Evolutionary conservation across 2,329 filamentous ascomycete genomes (phyloP), one percentile per base, ranked within the genome.

Genomic region (Paraphaeosphaeria minitans): DNA sequence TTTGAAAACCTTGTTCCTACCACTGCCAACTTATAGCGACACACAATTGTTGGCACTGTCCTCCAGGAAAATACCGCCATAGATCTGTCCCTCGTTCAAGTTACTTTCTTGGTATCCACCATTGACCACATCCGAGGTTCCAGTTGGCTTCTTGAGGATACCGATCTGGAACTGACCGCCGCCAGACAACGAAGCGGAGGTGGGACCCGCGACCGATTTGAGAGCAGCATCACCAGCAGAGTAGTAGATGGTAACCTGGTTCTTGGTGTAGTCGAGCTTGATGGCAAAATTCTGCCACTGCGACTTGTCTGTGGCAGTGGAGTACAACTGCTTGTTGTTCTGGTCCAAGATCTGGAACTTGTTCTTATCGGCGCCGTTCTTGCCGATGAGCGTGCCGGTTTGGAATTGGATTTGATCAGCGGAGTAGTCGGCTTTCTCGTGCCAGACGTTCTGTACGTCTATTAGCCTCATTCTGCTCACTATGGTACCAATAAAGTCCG

Each of bases 231-330:
- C 69, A 45, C 79, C 82, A 19, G 76, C 74, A 1, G 85, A 88
- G 77, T 87, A 87, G 74, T 83, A 85, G 46, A 86, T 80, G 51
- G 84, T 81, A 1, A 83, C 80, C 48, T 73, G 86, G 84, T 85
- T 83, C 55, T 81, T 77, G 51, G 77, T 75, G 71, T 85, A 89
- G 71, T 89, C 82, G 14, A 87, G 75, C 22, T 80, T 83, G 33
- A 87, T 55, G 9, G 81, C 86, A 77, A 88, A 88, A 77, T 89
- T 89, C 70, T 88, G 84, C 80, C 85, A 87, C 21, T 80, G 75
- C 14, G 72, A 79, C 35, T 75, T 68, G n/a, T 79, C 76, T 55
- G 87, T 87, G 2, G 80, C 77, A 0, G 81, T 79, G 27, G 76
- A 79, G 70, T 83, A 87, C 6, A 88, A 74, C 42, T 62, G 62